phyloP scores from a whole-genome alignment of 2,329 filamentous ascomycete species.

The Hymenoscyphus linearis region DNA sequence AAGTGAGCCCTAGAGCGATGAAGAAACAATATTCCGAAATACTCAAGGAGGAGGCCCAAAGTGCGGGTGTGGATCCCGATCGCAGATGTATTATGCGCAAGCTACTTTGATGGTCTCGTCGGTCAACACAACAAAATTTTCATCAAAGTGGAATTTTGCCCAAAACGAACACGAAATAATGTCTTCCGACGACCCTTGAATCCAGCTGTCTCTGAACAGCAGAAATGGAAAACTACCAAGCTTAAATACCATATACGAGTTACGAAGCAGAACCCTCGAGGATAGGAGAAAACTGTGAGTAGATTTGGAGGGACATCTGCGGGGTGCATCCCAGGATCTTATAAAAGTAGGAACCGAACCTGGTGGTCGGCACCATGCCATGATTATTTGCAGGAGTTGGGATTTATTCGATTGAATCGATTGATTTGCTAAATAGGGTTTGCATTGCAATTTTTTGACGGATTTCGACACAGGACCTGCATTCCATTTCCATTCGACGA shows the following conservation, averaged over 20 bases:
- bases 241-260: not conserved
- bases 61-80: slow-evolving; percentile 23
- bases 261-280: not conserved
- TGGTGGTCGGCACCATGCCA: not conserved
- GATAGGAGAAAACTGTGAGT: not conserved
- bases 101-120: slow-evolving; percentile 15
- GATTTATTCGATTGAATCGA: not conserved
- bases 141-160: not conserved
- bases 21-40: slow-evolving; percentile 24
- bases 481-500: not conserved
- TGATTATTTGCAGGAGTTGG: slow-evolving; percentile 2
- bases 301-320: not conserved
- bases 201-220: not conserved
- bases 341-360: not conserved
- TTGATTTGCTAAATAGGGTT: not conserved
- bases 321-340: not conserved
- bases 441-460: not conserved
- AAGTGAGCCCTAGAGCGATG: slow-evolving; percentile 23
- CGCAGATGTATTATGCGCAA: slow-evolving; percentile 28
- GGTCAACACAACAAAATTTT: not conserved
- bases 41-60: slow-evolving; percentile 21
- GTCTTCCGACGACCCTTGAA: not conserved
- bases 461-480: not conserved
- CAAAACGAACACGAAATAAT: not conserved
- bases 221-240: not conserved